A percentile compares a stretch with the other conserved stretches of the same genome.
These are phyloP conservation scores for Microdochium nivale DNA, from an alignment of 2,329 filamentous ascomycete genomes.

Conservation along the genomic window DNA sequence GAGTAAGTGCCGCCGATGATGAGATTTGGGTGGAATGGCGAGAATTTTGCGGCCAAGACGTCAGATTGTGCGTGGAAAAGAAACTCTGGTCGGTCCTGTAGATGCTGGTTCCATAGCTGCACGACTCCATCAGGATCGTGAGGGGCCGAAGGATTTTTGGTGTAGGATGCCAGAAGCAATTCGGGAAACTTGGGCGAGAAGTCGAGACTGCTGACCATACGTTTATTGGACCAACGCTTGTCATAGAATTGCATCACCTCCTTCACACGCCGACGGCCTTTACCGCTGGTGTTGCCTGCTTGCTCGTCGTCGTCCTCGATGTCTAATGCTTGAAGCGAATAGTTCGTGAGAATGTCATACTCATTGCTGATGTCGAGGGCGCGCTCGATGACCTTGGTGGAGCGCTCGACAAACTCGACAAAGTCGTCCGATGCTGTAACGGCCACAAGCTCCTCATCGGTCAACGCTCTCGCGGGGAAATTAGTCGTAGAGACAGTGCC, in stretches of 20 bases:
- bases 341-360: constrained; percentile 93
- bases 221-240: constrained; percentile 92
- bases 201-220: constrained; percentile 91
- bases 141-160: constrained; percentile 90
- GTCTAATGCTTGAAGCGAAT: constrained; percentile 71
- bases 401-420: constrained; percentile 87
- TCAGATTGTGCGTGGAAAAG: constrained; percentile 95
- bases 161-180: constrained; percentile 87
- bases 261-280: constrained; percentile 67
- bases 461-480: constrained; percentile 74
- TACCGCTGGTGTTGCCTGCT: constrained; percentile 58
- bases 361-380: constrained; percentile 73
- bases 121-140: constrained; percentile 90
- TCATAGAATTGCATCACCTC: constrained; percentile 93
- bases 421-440: constrained; percentile 92
- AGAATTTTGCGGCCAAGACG: constrained; percentile 91
- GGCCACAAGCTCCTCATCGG: constrained; percentile 76
- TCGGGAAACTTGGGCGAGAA: constrained; percentile 96
- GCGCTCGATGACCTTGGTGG: constrained; percentile 93
- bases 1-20: constrained; percentile 96
- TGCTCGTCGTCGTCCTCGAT: constrained; percentile 78
- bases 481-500: constrained; percentile 37
- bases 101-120: constrained; percentile 94
- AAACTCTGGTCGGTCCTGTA: constrained; percentile 91
- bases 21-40: constrained; percentile 94